Evolutionary conservation across 2,329 filamentous ascomycete species (phyloP), one percentile per base, ranked within the genome.

Genomic region (Hypoxylon sp.): DNA sequence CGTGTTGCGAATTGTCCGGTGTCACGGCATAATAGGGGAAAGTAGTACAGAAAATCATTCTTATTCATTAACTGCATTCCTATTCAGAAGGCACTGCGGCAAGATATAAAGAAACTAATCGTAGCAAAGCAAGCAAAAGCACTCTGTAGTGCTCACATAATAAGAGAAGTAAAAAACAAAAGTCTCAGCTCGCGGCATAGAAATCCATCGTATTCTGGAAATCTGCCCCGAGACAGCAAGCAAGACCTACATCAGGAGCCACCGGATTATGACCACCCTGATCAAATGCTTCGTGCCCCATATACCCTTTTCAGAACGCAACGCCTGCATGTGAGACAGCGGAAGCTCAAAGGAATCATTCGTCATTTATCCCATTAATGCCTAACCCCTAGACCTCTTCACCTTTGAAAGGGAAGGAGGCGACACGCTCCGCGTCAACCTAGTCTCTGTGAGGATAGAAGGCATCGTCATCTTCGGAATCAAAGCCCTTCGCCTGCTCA

Each of bases 401-500:
- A 5, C 16, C 37, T 19, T 6, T 19, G 37, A 21, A 21, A 41
- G 37, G 16, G 16, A 41, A 41, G 37, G 25, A 41, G 25, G 21
- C 9, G 11, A 16, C 23, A 27, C 5, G 12, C 32, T 12, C 5
- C 1, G 23, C 9, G 7, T 14, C 32, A 34, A 27, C 27, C 51
- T 54, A 54, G 19, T 45, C 27, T 2, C 23, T 14, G 8, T 37
- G 29, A 2, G 53, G 39, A 14, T 56, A 56, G 8, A 56, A 56
- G 9, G 19, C 29, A 12, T 47, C 23, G 7, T 56, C 53, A 34
- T 56, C 53, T 6, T 46, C 53, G 4, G 34, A 29, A 41, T 56
- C 53, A 21, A 68, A 68, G n/a, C 55, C 30, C 37, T 52, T 61
- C 1, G 48, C 48, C 19, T 41, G 34, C 14, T 48, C 46, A 12